Percentiles rank a stretch among this genome's conserved stretches.
These are phyloP conservation scores for Phytophthora melonis DNA, from an alignment of 352 stramenopile species.

Conservation along the genomic window DNA sequence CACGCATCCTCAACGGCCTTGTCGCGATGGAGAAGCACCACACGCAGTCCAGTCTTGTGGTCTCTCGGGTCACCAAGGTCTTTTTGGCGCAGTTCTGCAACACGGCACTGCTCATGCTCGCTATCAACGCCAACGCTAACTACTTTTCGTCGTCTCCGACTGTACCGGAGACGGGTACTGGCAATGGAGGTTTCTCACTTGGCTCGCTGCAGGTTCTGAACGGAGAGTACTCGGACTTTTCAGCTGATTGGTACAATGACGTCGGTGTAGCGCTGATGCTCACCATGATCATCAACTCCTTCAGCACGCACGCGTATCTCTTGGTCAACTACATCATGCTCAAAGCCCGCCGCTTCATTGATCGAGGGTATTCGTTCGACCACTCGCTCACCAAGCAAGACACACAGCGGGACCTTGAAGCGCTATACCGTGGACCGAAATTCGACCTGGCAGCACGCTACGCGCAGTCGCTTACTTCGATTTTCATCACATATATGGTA, in stretches of 20 bases:
- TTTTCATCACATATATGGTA: constrained; percentile 87
- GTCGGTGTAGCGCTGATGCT: constrained; percentile 84
- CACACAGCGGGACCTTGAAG: constrained; percentile 84
- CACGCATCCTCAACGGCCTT: constrained; percentile 70
- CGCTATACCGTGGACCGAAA: constrained; percentile 77
- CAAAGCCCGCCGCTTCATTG: constrained; percentile 59
- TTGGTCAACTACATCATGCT: constrained; percentile 65
- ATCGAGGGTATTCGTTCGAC: constrained; percentile 74
- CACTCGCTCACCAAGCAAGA: constrained; percentile 75
- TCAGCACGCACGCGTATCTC: constrained; percentile 73
- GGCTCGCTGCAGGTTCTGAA: constrained; percentile 60
- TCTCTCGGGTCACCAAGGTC: constrained; percentile 80
- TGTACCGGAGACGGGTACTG: constrained; percentile 27
- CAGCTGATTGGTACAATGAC: constrained; percentile 80
- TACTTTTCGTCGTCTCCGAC: constrained; percentile 54
- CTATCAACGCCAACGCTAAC: constrained; percentile 83
- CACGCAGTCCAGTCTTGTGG: constrained; percentile 75
- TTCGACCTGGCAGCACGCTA: constrained; percentile 83
- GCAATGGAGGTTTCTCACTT: constrained; percentile 32
- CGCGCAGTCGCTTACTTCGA: constrained; percentile 76
- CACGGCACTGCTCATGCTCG: constrained; percentile 77
- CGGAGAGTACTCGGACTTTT: constrained; percentile 85
- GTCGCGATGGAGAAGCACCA: constrained; percentile 84
- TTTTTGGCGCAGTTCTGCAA: constrained; percentile 88
- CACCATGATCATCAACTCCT: constrained; percentile 86